A percentile compares a stretch with the other conserved stretches of the same genome.
These are phyloP conservation scores for Diutina siamensis DNA, from an alignment of 1,139 yeast species.

Conservation along the genomic window DNA sequence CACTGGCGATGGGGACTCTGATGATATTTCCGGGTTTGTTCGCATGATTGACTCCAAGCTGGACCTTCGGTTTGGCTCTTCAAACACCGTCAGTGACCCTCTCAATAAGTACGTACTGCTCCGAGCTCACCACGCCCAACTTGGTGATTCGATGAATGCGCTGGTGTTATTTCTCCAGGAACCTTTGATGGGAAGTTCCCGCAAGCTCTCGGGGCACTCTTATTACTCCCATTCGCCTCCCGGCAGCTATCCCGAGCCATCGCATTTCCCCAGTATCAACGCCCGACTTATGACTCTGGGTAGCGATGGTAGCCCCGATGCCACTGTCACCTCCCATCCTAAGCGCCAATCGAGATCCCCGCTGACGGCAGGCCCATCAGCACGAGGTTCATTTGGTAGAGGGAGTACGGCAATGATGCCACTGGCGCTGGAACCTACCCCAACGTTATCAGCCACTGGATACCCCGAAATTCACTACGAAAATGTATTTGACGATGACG, in stretches of 20 bases:
- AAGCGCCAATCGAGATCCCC: not conserved
- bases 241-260: constrained; percentile 25
- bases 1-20: constrained; percentile 13
- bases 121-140: constrained; percentile 31
- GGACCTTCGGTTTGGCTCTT: constrained; percentile 28
- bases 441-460: constrained; percentile 7
- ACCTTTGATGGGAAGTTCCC: constrained; percentile 8
- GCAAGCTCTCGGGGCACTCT: constrained; percentile 23
- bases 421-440: not conserved
- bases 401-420: constrained; percentile 23
- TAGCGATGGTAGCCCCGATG: constrained; percentile 14
- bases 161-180: constrained; percentile 23
- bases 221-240: constrained; percentile 21
- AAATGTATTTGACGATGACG: constrained; percentile 43
- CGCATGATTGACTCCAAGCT: constrained; percentile 64
- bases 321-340: not conserved
- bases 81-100: constrained; percentile 14
- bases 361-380: not conserved
- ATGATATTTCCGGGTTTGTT: constrained; percentile 73
- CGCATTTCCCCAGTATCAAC: constrained; percentile 30
- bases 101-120: constrained; percentile 27
- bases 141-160: constrained; percentile 42
- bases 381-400: constrained; percentile 9
- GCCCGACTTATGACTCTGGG: constrained; percentile 22
- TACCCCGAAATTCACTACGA: constrained; percentile 29